phyloP scores from a whole-genome alignment of 1,284 basidiomycete genomes.

The Rhodotorula sp. region DNA sequence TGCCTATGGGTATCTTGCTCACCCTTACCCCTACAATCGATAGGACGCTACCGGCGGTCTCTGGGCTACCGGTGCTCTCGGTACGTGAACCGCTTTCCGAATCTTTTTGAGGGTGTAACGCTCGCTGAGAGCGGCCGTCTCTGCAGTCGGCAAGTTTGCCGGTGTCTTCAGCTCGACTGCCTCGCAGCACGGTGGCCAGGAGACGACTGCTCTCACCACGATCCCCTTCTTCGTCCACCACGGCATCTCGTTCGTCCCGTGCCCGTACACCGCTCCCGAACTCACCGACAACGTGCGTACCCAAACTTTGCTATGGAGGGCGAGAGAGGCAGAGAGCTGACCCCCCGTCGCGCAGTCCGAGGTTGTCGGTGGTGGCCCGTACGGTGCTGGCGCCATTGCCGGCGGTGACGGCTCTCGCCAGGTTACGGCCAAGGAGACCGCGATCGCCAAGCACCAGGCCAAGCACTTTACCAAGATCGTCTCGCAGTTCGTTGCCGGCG shows the following conservation, averaged over 20 bases:
- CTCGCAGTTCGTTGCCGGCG: slow-evolving; percentile 48
- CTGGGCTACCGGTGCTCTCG: slow-evolving; percentile 62
- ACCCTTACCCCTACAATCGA: too few relatives aligned
- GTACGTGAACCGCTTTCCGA: neutral
- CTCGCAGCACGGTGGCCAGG: slow-evolving; percentile 51
- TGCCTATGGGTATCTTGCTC: too few relatives aligned
- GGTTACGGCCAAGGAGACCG: slow-evolving; percentile 64
- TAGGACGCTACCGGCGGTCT: slow-evolving; percentile 61
- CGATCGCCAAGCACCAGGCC: slow-evolving; percentile 59
- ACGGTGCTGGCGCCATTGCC: slow-evolving; percentile 66
- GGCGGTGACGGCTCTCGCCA: slow-evolving; percentile 63
- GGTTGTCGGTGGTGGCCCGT: slow-evolving; percentile 58
- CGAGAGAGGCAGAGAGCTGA: neutral
- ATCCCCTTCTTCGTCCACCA: slow-evolving; percentile 20
- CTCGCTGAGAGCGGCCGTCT: too few relatives aligned
- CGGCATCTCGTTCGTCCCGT: slow-evolving; percentile 45
- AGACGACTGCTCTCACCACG: slow-evolving; percentile 55
- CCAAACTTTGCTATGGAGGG: neutral
- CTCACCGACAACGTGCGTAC: slow-evolving; percentile 65
- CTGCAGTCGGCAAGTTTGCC: slow-evolving; percentile 68
- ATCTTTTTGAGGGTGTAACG: neutral
- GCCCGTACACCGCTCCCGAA: slow-evolving; percentile 59
- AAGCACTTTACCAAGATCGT: slow-evolving; percentile 54
- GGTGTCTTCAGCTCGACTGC: slow-evolving; percentile 27
- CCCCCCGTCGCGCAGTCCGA: slow-evolving; percentile 55